phyloP scores from a whole-genome alignment of 164 flowering plant genomes.

The Magnolia kwangsiensis region DNA sequence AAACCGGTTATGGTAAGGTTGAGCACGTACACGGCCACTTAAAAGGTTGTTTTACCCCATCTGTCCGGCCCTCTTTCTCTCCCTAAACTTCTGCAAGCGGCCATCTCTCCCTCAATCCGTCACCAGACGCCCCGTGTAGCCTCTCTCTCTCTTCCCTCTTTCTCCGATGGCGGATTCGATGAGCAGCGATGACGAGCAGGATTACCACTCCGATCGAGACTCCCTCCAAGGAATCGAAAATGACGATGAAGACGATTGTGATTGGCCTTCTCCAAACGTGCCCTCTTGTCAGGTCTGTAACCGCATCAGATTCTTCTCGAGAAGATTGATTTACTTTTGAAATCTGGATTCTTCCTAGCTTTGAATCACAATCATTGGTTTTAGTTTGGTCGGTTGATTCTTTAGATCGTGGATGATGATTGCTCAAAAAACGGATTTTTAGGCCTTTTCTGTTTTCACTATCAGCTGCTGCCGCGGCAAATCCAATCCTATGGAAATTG shows the following conservation, averaged over 20 bases:
- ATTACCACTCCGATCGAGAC: conserved; percentile 2
- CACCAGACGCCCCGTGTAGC: no score
- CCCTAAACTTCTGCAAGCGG: no score
- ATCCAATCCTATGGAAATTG: background rate
- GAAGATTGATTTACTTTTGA: no score
- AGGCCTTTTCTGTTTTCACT: background rate
- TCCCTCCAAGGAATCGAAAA: background rate
- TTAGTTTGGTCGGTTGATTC: background rate
- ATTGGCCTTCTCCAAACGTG: background rate
- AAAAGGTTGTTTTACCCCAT: no score
- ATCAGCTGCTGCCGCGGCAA: background rate
- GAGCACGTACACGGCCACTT: no score
- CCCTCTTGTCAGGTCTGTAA: background rate
- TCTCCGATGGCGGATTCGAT: background rate
- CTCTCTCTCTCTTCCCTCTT: background rate
- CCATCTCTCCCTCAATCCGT: no score
- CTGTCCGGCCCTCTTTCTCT: no score
- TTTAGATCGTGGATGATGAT: background rate
- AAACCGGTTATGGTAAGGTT: no score
- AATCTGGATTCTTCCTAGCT: background rate
- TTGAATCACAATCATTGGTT: background rate
- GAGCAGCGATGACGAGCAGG: conserved; percentile 3
- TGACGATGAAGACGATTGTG: conserved; percentile 2
- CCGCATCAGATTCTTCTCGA: background rate
- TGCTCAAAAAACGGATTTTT: background rate